phyloP scores from a whole-genome alignment of 2,329 filamentous ascomycete species.

The Aplosporella prunicola region DNA sequence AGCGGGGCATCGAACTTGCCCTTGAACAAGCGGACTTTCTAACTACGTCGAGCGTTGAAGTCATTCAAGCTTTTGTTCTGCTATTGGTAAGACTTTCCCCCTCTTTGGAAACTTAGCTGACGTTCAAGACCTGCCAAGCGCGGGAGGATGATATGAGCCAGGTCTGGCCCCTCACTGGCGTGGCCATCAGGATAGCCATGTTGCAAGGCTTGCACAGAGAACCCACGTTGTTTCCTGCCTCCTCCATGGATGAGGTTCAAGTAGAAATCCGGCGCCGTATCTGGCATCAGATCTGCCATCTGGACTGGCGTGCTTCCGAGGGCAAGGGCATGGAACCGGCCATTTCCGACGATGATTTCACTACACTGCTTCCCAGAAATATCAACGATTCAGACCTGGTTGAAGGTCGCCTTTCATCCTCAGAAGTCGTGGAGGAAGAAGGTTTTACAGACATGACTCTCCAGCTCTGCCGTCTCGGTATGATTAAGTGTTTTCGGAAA shows the following conservation, averaged over 20 bases:
- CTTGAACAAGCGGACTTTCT: slow-evolving; percentile 28
- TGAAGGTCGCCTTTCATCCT: slow-evolving; percentile 26
- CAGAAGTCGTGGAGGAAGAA: too few relatives aligned
- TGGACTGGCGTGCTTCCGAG: slow-evolving; percentile 30
- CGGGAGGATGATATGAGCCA: slow-evolving; percentile 31
- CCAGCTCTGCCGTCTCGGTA: slow-evolving; percentile 26
- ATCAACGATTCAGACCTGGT: slow-evolving; percentile 30
- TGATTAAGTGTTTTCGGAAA: slow-evolving; percentile 24
- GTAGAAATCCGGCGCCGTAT: slow-evolving; percentile 28
- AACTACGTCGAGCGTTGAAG: slow-evolving; percentile 28
- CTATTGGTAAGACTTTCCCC: slow-evolving; percentile 18
- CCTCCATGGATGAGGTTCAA: slow-evolving; percentile 28
- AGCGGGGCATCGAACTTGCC: slow-evolving; percentile 27
- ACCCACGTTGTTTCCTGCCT: slow-evolving; percentile 26
- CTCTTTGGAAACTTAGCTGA: not conserved
- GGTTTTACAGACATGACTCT: slow-evolving; percentile 27
- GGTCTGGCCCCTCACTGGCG: slow-evolving; percentile 28
- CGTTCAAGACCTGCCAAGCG: slow-evolving; percentile 24
- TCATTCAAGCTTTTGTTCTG: slow-evolving; percentile 28
- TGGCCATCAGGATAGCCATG: slow-evolving; percentile 28
- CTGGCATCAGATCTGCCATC: slow-evolving; percentile 30
- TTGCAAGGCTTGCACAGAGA: slow-evolving; percentile 30
- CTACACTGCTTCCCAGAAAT: slow-evolving; percentile 28
- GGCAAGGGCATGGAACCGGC: slow-evolving; percentile 31
- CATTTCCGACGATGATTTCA: slow-evolving; percentile 29